A percentile compares a stretch with the other conserved stretches of the same genome.
phyloP scores from a whole-genome alignment of 331 rosid species.

The Rhamnella rubrinervis region DNA sequence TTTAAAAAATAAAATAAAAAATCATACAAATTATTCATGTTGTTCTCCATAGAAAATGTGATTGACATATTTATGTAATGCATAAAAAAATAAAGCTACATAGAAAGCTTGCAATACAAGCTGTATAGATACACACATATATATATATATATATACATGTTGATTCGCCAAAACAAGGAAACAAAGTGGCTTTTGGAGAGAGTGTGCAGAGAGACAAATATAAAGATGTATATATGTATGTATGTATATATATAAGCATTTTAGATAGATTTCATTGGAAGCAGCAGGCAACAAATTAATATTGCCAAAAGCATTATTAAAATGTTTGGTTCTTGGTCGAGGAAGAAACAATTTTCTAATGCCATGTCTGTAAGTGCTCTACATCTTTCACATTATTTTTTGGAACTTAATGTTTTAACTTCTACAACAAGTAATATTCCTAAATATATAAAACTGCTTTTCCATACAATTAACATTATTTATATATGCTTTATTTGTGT shows the following conservation, averaged over 20 bases:
- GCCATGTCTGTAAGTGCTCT: conserved; percentile 57
- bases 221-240: neutral
- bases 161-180: neutral
- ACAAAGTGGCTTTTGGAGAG: no score
- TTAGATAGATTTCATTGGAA: neutral
- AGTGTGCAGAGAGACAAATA: no score
- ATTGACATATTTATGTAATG: neutral
- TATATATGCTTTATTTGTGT: no score
- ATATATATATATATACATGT: neutral
- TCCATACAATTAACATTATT: no score
- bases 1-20: no score
- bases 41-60: neutral
- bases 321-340: conserved; percentile 56
- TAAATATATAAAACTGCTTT: neutral
- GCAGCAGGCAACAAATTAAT: neutral
- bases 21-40: neutral
- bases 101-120: neutral
- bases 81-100: neutral
- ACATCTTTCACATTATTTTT: neutral
- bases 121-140: neutral
- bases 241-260: neutral
- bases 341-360: conserved; percentile 35
- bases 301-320: conserved; percentile 5
- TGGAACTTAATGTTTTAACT: no score
- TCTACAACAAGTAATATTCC: neutral